Percentiles rank a stretch among this genome's conserved stretches.
Conservation (phyloP, 495 filamentous ascomycete genomes). For the Copromyces sp. region DNA sequence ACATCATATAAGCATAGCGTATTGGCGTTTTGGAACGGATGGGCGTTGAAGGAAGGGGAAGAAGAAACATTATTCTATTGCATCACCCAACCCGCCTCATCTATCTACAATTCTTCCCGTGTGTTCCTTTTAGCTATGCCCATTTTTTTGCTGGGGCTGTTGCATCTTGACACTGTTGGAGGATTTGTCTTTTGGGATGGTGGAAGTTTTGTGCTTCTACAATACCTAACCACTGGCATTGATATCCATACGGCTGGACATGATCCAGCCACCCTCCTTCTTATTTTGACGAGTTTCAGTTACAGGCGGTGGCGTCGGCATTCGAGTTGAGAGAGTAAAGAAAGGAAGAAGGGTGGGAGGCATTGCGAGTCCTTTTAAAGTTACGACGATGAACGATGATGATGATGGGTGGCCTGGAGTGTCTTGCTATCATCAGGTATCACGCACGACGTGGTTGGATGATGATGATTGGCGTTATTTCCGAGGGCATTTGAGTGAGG, state of each 20-base stretch:
- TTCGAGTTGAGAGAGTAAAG: not conserved
- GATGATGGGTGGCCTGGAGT: not conserved
- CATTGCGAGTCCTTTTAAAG: not conserved
- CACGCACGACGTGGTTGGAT: not conserved
- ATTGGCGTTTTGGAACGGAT: constrained; percentile 10
- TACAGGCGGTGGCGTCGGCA: not conserved
- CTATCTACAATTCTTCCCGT: not conserved
- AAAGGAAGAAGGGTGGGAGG: not conserved
- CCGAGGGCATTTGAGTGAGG: not conserved
- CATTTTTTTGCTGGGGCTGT: not conserved
- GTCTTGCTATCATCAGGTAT: not conserved
- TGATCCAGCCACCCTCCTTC: not conserved
- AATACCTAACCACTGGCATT: not conserved
- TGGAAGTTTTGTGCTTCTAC: not conserved
- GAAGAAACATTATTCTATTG: not conserved
- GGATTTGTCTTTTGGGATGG: not conserved
- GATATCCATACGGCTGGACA: not conserved
- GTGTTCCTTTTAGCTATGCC: not conserved
- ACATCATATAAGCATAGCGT: constrained; percentile 18
- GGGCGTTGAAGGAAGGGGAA: constrained; percentile 3
- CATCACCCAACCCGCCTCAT: not conserved
- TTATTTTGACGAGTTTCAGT: not conserved
- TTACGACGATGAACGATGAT: not conserved
- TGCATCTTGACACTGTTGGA: not conserved
- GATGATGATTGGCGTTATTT: not conserved